Base-by-base conservation (phyloP, 2,329 filamentous ascomycete genomes). In the Sarocladium strictum region DNA sequence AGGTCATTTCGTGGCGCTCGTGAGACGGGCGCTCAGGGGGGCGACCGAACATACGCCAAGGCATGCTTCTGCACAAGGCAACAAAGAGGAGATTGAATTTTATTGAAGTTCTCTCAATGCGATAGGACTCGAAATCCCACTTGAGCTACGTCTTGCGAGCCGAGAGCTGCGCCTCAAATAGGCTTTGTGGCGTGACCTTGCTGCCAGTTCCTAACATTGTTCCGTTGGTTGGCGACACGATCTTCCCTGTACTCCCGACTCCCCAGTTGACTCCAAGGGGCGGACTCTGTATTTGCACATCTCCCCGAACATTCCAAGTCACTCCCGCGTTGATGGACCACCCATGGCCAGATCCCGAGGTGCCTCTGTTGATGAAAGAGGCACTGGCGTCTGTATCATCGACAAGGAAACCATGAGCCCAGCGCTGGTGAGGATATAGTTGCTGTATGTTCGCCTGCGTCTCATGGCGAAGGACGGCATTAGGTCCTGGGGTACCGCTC, bases 311-410 rank as follows among this genome's bases (percentile, higher is more conserved):
- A 50, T 50, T 50, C 45, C 45, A 50, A 14, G 45, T 12, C 14
- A 50, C 45, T 26, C 45, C 45, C n/a, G 24, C 45, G 23, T 32
- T 50, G 45, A 50, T 50, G 45, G 21, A n/a, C 21, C 45, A 50
- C 6, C 45, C 45, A 50, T 32, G 35, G 15, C 35, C 35, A 38
- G 35, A 38, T 15, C 35, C 35, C n/a, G 35, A 38, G 35, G 7
- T 38, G 12, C 35, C 35, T n/a, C 35, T 7, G 17, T 7, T 38
- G 35, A 38, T 38, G 35, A 38, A 38, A 38, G 29, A 29, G 45
- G 27, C 45, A 26, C 29, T 50, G 10, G 45, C 45, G 27, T 26
- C 23, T 2, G 17, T 50, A n/a, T 24, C 29, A 29, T 50, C 45
- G 2, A 19, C 45, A 23, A 24, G 45, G 45, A 50, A 50, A 12